A percentile compares a stretch with the other conserved stretches of the same genome.
phyloP scores from a whole-genome alignment of 352 stramenopile species.

The Phytophthora pisi region DNA sequence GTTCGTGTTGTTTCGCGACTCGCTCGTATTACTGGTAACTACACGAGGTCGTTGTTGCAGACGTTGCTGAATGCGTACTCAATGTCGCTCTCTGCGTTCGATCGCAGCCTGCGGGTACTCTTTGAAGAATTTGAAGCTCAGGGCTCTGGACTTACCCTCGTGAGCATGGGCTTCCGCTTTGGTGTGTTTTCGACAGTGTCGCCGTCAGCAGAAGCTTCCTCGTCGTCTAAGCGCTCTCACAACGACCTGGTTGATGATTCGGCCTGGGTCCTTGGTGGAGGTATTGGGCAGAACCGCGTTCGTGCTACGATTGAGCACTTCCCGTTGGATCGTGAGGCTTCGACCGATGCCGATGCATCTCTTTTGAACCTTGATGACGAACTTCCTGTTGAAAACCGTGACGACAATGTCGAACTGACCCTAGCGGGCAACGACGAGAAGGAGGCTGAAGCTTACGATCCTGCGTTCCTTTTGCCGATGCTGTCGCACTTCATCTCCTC shows the following conservation, averaged over 20 bases:
- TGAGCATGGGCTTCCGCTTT: conserved; percentile 73
- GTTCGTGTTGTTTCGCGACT: conserved; percentile 50
- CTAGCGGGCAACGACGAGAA: conserved; percentile 10
- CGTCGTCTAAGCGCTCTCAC: conserved; percentile 40
- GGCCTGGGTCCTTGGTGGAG: conserved; percentile 66
- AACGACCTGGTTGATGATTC: conserved; percentile 71
- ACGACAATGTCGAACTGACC: conserved; percentile 9
- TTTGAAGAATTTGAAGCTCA: conserved; percentile 63
- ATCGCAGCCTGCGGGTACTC: conserved; percentile 60
- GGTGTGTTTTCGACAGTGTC: conserved; percentile 49
- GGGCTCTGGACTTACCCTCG: conserved; percentile 43
- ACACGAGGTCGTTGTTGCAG: conserved; percentile 59
- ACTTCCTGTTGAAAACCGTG: conserved; percentile 6
- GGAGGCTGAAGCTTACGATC: conserved; percentile 57
- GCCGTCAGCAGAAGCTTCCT: conserved; percentile 32
- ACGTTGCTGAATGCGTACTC: conserved; percentile 66
- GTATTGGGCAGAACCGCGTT: conserved; percentile 65
- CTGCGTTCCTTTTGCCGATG: conserved; percentile 79
- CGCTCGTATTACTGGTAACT: conserved; percentile 46
- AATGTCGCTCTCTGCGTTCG: conserved; percentile 67
- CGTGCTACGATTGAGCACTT: conserved; percentile 77
- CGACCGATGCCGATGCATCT: conserved; percentile 27
- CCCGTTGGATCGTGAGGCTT: conserved; percentile 56
- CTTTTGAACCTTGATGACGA: conserved; percentile 42
- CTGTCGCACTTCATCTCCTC: conserved; percentile 78